Evolutionary conservation across 78 protist species (phyloP), one percentile per base, ranked within the genome.

Genomic region (Salpingoeca rosetta): DNA sequence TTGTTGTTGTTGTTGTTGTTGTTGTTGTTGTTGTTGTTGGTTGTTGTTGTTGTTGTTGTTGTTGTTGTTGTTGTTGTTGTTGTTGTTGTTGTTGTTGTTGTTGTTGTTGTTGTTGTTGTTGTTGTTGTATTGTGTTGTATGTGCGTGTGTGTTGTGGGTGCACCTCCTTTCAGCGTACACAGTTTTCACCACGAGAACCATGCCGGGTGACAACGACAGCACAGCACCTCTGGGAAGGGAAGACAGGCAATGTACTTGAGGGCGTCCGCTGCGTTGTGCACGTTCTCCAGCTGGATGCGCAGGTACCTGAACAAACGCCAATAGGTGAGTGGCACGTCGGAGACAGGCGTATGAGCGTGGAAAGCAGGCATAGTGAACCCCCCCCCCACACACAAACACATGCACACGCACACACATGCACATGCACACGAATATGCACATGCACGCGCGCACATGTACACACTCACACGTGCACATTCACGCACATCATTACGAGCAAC

Each of bases 201-300:
- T n/a, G n/a, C n/a, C n/a, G n/a, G n/a, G n/a, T n/a, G 2, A 35
- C 84, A 51, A 38, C 44, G 12, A n/a, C 38, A 44, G 3, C 28
- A 27, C 25, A 24, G 12, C 44, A 65, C 88, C 76, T 85, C 87
- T 1, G 56, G 85, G 27, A 93, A 89, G 38, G 38, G 75, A 0
- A 96, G 89, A 2, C 92, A 85, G 31, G 80, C 77, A 2, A 93
- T 89, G 86, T 92, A 92, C 28, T 83, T 74, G 37, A 95, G 90
- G 26, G 95, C 98, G 1, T 83, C 89, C 44, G 65, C 77, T 51
- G 91, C 81, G 37, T 85, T 90, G 22, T 56, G 35, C 44, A 87
- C 28, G 85, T 94, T 94, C 24, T 96, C 98, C 28, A 96, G 72
- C 45, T 88, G 89, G 22, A 96, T 93, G 74, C 82, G 51, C 74